Conservation (phyloP, 257 asterid species). For the Solanum lycopersicoides region DNA sequence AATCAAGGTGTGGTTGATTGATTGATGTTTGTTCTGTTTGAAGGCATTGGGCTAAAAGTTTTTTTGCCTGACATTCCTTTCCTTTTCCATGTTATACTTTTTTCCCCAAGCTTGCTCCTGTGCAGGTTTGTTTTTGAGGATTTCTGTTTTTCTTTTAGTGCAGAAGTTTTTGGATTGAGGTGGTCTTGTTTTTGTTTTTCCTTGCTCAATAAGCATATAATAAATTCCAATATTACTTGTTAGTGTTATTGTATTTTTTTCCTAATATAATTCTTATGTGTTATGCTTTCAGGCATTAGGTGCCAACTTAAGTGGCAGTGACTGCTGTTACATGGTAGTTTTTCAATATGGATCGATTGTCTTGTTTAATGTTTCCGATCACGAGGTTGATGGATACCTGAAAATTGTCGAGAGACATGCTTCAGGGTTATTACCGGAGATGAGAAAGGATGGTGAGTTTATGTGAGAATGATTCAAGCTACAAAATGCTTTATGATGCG, state of each 20-base stretch:
- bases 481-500: not conserved
- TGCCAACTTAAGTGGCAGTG: slow-evolving; percentile 54
- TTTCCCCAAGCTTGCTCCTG: not conserved
- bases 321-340: slow-evolving; percentile 79
- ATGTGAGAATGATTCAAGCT: not conserved
- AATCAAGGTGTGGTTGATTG: not conserved
- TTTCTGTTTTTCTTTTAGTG: not conserved
- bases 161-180: not conserved
- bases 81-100: not conserved
- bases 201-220: not conserved
- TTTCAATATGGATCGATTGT: slow-evolving; percentile 95
- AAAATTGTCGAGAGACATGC: slow-evolving; percentile 71
- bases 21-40: not conserved
- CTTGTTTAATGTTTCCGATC: slow-evolving; percentile 73
- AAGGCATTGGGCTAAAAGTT: not conserved
- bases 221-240: not conserved
- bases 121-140: not conserved
- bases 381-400: slow-evolving; percentile 77
- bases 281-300: slow-evolving; percentile 41
- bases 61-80: not conserved
- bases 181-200: not conserved
- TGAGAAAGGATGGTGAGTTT: slow-evolving; percentile 83
- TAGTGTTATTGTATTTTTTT: not conserved
- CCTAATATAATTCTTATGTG: not conserved
- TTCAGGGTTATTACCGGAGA: slow-evolving; percentile 86